Evolutionary conservation across 176 grass and related monocot genomes (phyloP), one percentile per base, ranked within the genome.

Genomic region (Dactylis glomerata): DNA sequence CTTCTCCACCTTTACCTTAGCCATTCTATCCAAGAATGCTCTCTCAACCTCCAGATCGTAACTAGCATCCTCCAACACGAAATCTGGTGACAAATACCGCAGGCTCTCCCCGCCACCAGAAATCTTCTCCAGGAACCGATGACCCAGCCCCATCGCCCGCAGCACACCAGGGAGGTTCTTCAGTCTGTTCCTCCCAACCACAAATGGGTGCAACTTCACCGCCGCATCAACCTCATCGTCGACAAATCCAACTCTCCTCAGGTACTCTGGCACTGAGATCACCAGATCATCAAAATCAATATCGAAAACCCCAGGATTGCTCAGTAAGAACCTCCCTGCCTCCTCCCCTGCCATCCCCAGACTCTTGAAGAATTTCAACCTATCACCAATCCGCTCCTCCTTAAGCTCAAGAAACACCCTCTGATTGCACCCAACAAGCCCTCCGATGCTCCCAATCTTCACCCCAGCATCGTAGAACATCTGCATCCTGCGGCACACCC

Each of bases 161-260:
- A 95, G 36, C 41, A 88, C 86, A 33, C 79, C 59, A 6, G 95
- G 90, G 26, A 97, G 77, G 75, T 97, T 95, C 61, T 86, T 66
- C 17, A 97, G 79, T 34, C 63, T 85, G 82, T 97, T 97, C 59
- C 77, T 92, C 42, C 92, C 95, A 81, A 97, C 82, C 63, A 95
- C 88, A 84, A 82, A 88, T 0, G 92, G 92, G 76, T 86, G 80
- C 32, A 56, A 86, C 80, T 10, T 19, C 70, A 87, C 42, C 1
- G 92, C 46, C 10, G 14, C 57, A 73, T 78, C 26, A 40, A 89
- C 80, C 82, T 90, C 79, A 36, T 82, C 62, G 10, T 87, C 38
- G 2, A 57, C 26, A 64, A 97, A 68, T 37, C 92, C 88, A 83
- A 97, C 71, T 72, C 47, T 73, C 12, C 6, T 74, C 57, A 95